phyloP scores from a whole-genome alignment of 768 basidiomycete genomes.

The Tricholoma sp. region DNA sequence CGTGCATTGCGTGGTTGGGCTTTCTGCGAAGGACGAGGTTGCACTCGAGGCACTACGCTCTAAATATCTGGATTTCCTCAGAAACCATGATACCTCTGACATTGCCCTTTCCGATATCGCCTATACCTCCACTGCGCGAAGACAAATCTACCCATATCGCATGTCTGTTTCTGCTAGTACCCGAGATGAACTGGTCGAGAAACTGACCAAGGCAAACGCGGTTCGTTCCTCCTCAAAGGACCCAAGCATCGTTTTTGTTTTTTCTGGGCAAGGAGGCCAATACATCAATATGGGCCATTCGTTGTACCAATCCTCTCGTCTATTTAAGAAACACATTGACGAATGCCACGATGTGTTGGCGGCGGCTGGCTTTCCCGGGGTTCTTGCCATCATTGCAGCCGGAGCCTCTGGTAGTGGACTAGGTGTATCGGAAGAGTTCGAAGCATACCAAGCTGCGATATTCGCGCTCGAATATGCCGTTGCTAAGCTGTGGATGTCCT shows the following conservation, averaged over 20 bases:
- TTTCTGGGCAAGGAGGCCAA: slow-evolving; percentile 71
- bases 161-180: slow-evolving; percentile 42
- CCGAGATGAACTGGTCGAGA: slow-evolving; percentile 41
- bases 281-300: slow-evolving; percentile 58
- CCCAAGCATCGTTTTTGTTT: slow-evolving; percentile 54
- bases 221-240: slow-evolving; percentile 21
- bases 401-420: slow-evolving; percentile 15
- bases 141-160: slow-evolving; percentile 51
- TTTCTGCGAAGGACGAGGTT: slow-evolving; percentile 53
- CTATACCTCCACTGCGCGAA: slow-evolving; percentile 65
- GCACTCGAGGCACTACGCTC: slow-evolving; percentile 44
- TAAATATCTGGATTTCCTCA: slow-evolving; percentile 45
- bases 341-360: slow-evolving; percentile 51
- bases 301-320: slow-evolving; percentile 44
- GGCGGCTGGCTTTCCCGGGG: slow-evolving; percentile 44
- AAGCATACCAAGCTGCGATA: slow-evolving; percentile 48
- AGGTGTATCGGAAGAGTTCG: slow-evolving; percentile 30
- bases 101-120: slow-evolving; percentile 45
- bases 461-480: slow-evolving; percentile 63
- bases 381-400: slow-evolving; percentile 39
- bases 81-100: slow-evolving; percentile 17
- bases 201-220: slow-evolving; percentile 32
- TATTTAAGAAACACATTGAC: slow-evolving; percentile 51
- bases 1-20: slow-evolving; percentile 42
- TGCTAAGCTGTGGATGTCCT: slow-evolving; percentile 59